Evolutionary conservation across 768 basidiomycete genomes (phyloP).

Genomic region (Rhodotorula paludigena): DNA sequence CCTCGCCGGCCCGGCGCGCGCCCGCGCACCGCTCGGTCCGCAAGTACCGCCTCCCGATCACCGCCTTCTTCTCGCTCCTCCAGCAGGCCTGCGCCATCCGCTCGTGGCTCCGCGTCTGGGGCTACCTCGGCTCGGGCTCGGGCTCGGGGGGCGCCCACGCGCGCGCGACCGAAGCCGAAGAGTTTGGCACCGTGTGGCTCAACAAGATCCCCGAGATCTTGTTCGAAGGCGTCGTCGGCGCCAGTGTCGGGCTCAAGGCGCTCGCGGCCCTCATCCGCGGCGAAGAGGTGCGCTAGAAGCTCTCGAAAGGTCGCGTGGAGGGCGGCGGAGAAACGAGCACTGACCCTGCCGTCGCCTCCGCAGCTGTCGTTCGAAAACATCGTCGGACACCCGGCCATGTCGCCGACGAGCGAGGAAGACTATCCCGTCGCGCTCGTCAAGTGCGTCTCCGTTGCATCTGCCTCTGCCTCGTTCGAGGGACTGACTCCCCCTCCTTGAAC

Average conservation of each 20-base stretch:
- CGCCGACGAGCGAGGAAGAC: slow-evolving; percentile 14
- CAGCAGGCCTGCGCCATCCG: slow-evolving; percentile 17
- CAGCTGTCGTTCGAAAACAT: slow-evolving; percentile 16
- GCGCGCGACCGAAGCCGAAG: neutral
- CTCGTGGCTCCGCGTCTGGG: neutral
- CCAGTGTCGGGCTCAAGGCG: slow-evolving; percentile 8
- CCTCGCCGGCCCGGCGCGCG: no score
- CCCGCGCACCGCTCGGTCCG: neutral
- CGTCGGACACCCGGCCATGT: slow-evolving; percentile 7
- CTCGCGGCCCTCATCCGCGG: slow-evolving; percentile 5
- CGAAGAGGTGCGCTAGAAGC: slow-evolving; percentile 15
- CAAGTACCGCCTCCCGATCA: slow-evolving; percentile 20
- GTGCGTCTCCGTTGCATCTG: neutral
- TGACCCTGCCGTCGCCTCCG: no score
- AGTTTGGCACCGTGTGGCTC: slow-evolving; percentile 23
- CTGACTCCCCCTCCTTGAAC: no score
- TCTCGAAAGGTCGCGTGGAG: no score
- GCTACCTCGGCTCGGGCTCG: neutral
- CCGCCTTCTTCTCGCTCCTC: slow-evolving; percentile 11
- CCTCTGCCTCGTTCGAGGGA: neutral
- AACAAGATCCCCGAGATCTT: slow-evolving; percentile 30
- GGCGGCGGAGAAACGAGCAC: no score
- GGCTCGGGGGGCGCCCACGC: neutral
- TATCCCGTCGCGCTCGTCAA: slow-evolving; percentile 32
- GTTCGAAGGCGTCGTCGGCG: slow-evolving; percentile 10